Conservation (phyloP, 1,284 basidiomycete species). For the Dichomitus squalens region DNA sequence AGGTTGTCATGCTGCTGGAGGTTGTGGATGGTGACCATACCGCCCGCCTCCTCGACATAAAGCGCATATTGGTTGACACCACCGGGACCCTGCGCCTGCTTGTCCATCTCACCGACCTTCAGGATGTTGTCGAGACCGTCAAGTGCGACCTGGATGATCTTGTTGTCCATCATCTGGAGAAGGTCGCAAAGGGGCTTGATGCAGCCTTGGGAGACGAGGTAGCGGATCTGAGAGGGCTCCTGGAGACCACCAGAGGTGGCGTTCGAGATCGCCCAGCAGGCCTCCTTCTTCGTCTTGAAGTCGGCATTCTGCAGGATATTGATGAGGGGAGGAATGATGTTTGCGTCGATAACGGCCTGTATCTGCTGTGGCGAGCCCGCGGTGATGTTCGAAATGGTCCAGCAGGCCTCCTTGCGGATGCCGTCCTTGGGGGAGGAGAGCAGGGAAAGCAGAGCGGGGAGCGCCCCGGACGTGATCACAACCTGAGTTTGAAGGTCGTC, state of each 20-base stretch:
- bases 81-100: slow-evolving; percentile 80
- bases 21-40: slow-evolving; percentile 98
- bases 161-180: slow-evolving; percentile 98
- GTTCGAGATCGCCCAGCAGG: slow-evolving; percentile 99
- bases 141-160: slow-evolving; percentile 97
- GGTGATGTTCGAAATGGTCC: slow-evolving; percentile 99
- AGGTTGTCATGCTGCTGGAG: slow-evolving; percentile 99
- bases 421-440: slow-evolving; percentile 97
- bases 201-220: slow-evolving; percentile 96
- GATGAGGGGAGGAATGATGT: slow-evolving; percentile 97
- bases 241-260: slow-evolving; percentile 98
- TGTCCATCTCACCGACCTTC: slow-evolving; percentile 98
- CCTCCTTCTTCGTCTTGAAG: slow-evolving; percentile 99
- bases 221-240: slow-evolving; percentile 97
- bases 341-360: slow-evolving; percentile 85
- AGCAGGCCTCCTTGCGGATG: slow-evolving; percentile 96
- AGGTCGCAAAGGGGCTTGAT: slow-evolving; percentile 99
- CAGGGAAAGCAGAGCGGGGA: slow-evolving; percentile 90
- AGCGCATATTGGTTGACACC: slow-evolving; percentile 92
- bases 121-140: slow-evolving; percentile 99
- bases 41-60: slow-evolving; percentile 97
- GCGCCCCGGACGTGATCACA: slow-evolving; percentile 94
- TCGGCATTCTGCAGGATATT: slow-evolving; percentile 98
- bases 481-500: slow-evolving; percentile 99
- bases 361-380: slow-evolving; percentile 97